Conservation (phyloP, 1,139 yeast species). For the Diutina neorugosa region DNA sequence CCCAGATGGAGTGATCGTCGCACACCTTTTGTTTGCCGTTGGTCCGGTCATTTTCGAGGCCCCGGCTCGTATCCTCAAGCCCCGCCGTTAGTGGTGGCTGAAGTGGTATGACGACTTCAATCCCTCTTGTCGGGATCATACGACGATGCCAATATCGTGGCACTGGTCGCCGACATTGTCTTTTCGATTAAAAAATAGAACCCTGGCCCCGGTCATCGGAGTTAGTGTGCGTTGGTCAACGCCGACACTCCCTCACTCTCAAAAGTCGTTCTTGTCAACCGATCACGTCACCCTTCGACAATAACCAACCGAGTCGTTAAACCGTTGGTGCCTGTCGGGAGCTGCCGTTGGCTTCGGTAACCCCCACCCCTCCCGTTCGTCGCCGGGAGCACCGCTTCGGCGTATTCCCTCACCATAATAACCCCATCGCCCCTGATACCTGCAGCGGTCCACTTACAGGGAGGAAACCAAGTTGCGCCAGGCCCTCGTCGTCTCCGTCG, state of each 20-base stretch:
- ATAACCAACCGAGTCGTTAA: no score
- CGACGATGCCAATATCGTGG: neutral
- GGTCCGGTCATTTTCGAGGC: no score
- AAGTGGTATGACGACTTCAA: no score
- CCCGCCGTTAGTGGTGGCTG: no score
- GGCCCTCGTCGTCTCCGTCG: neutral
- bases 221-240: neutral
- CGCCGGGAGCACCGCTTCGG: neutral
- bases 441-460: neutral
- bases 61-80: no score
- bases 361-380: no score
- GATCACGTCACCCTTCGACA: no score
- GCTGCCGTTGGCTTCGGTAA: neutral
- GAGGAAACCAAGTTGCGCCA: neutral
- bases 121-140: neutral
- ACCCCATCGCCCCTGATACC: neutral
- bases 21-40: no score
- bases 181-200: neutral
- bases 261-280: no score
- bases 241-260: neutral
- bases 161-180: neutral
- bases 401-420: neutral
- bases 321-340: neutral
- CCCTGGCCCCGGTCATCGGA: neutral
- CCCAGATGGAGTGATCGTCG: no score